Evolutionary conservation across 805 yeast species (phyloP), one percentile per base, ranked within the genome.

Genomic region (Helenozyma rhizophorensis): DNA sequence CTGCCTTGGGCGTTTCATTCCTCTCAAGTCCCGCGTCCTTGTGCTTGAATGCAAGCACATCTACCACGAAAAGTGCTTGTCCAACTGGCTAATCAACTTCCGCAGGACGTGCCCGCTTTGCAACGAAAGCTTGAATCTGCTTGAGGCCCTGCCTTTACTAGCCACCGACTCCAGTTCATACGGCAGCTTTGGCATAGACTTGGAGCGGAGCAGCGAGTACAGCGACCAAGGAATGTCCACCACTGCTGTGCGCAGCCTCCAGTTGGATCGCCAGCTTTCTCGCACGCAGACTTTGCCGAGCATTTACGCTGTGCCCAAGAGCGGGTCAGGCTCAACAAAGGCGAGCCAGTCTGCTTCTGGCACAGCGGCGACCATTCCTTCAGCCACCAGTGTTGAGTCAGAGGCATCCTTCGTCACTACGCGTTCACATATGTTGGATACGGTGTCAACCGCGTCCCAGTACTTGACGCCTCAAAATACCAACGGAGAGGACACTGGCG

Each of bases 61-160:
- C 40, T 78, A 68, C 55, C 84, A 78, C 48, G 70, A 68, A 27
- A 60, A 58, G 16, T 78, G 84, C 49, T 67, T 78, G 30, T 60
- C 77, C 15, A 74, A 74, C 37, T 78, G 84, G 84, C 63, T 78
- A 26, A 64, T 77, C 11, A 62, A 65, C 39, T 73, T 76, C 45
- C 63, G 70, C 32, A 62, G 74, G 36, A 58, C 62, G 22, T 78
- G 84, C 45, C 84, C 84, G 2, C 66, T 78, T 35, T 78, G 84
- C 55, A 76, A 76, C 32, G 33, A 40, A 27, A 13, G 28, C n/a
- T 23, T 39, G 10, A 28, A 22, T 4, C 14, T 32, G 13, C 28
- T 32, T 8, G 43, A 42, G 9, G 21, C 9, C 8, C 36, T 17
- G 36, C 32, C 36, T 6, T 12, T 26, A 13, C 17, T 33, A 10